Evolutionary conservation across 495 filamentous ascomycete species (phyloP).

Genomic region (Collariella sp.): DNA sequence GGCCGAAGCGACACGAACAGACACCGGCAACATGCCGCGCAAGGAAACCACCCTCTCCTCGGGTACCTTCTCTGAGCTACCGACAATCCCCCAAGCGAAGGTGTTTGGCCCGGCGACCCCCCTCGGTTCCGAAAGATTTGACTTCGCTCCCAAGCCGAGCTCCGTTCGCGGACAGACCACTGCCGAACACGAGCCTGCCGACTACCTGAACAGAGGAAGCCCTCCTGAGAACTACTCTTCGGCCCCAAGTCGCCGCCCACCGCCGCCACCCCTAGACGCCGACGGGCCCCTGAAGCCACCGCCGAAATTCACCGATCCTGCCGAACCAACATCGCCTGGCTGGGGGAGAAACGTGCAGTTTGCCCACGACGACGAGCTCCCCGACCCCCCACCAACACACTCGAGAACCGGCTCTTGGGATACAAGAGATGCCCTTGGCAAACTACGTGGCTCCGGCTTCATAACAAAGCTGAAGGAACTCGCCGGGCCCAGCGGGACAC

Average conservation of each 20-base stretch:
- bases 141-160: slow-evolving; percentile 23
- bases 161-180: slow-evolving; percentile 8
- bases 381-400: slow-evolving; percentile 37
- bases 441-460: slow-evolving; percentile 52
- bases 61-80: slow-evolving; percentile 21
- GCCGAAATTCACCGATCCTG: slow-evolving; percentile 1
- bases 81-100: slow-evolving; percentile 25
- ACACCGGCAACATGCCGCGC: slow-evolving; percentile 8
- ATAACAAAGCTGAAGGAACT: slow-evolving; percentile 59
- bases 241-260: not conserved
- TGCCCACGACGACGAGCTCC: slow-evolving; percentile 38
- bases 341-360: slow-evolving; percentile 54
- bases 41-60: slow-evolving; percentile 21
- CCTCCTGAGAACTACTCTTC: slow-evolving; percentile 29
- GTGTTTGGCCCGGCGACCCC: slow-evolving; percentile 13
- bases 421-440: slow-evolving; percentile 46
- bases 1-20: slow-evolving; percentile 17
- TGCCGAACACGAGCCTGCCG: slow-evolving; percentile 24
- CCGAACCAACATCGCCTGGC: slow-evolving; percentile 17
- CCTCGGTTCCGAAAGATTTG: slow-evolving; percentile 24
- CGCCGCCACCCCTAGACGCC: slow-evolving; percentile 7
- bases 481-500: slow-evolving; percentile 39
- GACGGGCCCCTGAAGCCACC: slow-evolving; percentile 2
- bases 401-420: slow-evolving; percentile 50
- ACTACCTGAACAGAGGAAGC: slow-evolving; percentile 38